Conservation (phyloP, 176 grass and related monocot genomes). For the Raddia guianensis region DNA sequence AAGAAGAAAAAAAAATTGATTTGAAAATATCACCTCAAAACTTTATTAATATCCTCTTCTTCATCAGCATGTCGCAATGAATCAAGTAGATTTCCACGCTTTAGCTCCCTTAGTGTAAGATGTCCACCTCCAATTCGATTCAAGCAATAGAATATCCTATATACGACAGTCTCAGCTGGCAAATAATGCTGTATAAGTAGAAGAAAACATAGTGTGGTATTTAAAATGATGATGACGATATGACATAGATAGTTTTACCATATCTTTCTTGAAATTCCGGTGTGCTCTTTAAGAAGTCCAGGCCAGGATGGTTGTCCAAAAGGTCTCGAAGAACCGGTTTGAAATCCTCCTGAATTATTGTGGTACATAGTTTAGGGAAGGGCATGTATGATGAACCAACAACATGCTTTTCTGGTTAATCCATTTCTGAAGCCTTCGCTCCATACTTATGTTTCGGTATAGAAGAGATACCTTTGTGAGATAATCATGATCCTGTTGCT, state of each 20-base stretch:
- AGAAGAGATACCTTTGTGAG: slow-evolving; percentile 70
- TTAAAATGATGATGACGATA: slow-evolving; percentile 26
- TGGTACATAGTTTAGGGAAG: slow-evolving; percentile 32
- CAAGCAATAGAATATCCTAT: slow-evolving; percentile 96
- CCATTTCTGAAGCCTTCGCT: slow-evolving; percentile 23
- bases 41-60: slow-evolving; percentile 98
- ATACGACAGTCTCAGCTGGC: slow-evolving; percentile 92
- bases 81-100: slow-evolving; percentile 90
- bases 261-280: slow-evolving; percentile 99
- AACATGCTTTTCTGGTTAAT: not conserved
- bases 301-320: slow-evolving; percentile 84
- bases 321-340: slow-evolving; percentile 89
- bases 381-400: slow-evolving; percentile 21
- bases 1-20: slow-evolving; percentile 13
- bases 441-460: slow-evolving; percentile 17
- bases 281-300: slow-evolving; percentile 95
- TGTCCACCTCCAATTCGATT: slow-evolving; percentile 86
- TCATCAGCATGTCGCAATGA: slow-evolving; percentile 85
- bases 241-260: slow-evolving; percentile 47
- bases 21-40: slow-evolving; percentile 63
- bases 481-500: slow-evolving; percentile 63
- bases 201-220: slow-evolving; percentile 23
- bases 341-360: slow-evolving; percentile 77
- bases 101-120: slow-evolving; percentile 85
- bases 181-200: slow-evolving; percentile 56